A percentile compares a stretch with the other conserved stretches of the same genome.
Evolutionary conservation across 768 basidiomycete species (phyloP).

Genomic region (Phaffia tasmanica): DNA sequence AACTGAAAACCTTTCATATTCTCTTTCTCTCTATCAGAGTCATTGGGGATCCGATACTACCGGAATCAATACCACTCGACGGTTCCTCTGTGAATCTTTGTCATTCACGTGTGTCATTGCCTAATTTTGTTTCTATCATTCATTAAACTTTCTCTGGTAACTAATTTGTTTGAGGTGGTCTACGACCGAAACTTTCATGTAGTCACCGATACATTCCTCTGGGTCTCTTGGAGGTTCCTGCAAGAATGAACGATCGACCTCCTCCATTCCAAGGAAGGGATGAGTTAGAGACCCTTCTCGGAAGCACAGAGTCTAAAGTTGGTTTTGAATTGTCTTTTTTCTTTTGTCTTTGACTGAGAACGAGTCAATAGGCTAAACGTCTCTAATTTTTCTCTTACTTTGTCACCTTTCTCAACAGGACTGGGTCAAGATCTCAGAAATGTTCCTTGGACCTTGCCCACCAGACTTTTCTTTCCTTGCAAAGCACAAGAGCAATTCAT

Average conservation of each 20-base stretch:
- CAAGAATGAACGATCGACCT: constrained; percentile 76
- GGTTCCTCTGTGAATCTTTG: constrained; percentile 88
- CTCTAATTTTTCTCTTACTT: neutral
- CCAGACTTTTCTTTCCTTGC: constrained; percentile 75
- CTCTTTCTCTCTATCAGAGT: constrained; percentile 41
- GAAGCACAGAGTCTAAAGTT: constrained; percentile 14
- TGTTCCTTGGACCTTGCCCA: constrained; percentile 82
- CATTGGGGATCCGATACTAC: constrained; percentile 46
- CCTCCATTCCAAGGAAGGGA: constrained; percentile 76
- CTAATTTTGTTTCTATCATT: too few relatives aligned
- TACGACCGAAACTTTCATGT: too few relatives aligned
- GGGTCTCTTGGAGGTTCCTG: constrained; percentile 74
- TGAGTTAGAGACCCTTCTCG: constrained; percentile 51
- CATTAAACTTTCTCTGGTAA: too few relatives aligned
- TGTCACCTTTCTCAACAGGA: constrained; percentile 42
- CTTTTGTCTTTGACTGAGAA: neutral
- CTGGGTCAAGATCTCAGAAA: constrained; percentile 88
- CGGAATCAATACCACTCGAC: constrained; percentile 78
- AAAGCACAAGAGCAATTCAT: constrained; percentile 81
- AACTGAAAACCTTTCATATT: neutral
- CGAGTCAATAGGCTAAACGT: neutral
- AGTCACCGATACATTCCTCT: constrained; percentile 83
- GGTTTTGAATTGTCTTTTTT: neutral
- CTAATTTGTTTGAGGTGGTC: too few relatives aligned
- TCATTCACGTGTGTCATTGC: constrained; percentile 67